Conservation (phyloP, 768 basidiomycete species). For the Sistotremastrum niveocremeum region DNA sequence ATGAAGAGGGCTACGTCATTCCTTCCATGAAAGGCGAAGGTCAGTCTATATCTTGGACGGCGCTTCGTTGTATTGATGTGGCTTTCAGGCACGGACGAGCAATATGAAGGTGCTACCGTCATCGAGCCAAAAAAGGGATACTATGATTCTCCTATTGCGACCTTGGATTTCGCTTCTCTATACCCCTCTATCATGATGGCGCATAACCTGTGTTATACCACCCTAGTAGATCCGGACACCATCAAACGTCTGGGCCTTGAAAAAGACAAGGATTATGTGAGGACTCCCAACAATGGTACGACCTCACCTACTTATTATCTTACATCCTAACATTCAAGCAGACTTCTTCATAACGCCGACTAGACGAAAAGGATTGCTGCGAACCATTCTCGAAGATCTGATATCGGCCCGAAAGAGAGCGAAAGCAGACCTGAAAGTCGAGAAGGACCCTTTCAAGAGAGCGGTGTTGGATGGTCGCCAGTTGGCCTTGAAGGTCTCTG, state of each 20-base stretch:
- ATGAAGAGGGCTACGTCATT: slow-evolving; percentile 80
- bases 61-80: not conserved
- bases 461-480: slow-evolving; percentile 97
- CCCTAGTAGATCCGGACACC: slow-evolving; percentile 68
- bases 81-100: slow-evolving; percentile 69
- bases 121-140: slow-evolving; percentile 95
- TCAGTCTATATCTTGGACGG: slow-evolving; percentile 13
- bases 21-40: slow-evolving; percentile 82
- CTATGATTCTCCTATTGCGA: slow-evolving; percentile 94
- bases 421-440: slow-evolving; percentile 90
- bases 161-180: slow-evolving; percentile 94
- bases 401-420: slow-evolving; percentile 89
- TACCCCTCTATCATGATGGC: slow-evolving; percentile 99
- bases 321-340: slow-evolving; percentile 17
- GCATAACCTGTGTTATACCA: slow-evolving; percentile 97
- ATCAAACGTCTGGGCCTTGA: slow-evolving; percentile 67
- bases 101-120: slow-evolving; percentile 98
- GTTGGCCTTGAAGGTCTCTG: slow-evolving; percentile 76
- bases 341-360: slow-evolving; percentile 72
- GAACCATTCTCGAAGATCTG: slow-evolving; percentile 86
- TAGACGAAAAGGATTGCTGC: slow-evolving; percentile 77
- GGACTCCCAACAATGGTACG: slow-evolving; percentile 90
- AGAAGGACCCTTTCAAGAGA: slow-evolving; percentile 92
- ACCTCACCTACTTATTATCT: not conserved
- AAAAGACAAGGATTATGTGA: slow-evolving; percentile 82